Percentiles rank a stretch among this genome's conserved stretches.
Evolutionary conservation across 441 rosid genomes (phyloP).

Genomic region (Pelargonium citronellum): DNA sequence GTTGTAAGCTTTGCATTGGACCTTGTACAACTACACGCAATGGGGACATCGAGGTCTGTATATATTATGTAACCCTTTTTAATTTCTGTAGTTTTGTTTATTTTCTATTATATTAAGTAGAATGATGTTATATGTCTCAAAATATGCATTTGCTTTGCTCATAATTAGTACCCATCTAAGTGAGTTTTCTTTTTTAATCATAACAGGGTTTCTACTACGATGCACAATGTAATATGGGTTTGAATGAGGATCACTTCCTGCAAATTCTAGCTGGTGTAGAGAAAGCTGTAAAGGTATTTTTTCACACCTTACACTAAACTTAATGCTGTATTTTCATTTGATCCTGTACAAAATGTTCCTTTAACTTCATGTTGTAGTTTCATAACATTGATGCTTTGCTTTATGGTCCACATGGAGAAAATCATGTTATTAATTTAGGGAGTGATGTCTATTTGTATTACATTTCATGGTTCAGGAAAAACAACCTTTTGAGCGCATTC

Average conservation of each 20-base stretch:
- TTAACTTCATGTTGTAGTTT: too few species aligned
- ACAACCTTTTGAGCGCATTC: slow-evolving; percentile 96
- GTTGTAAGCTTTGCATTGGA: slow-evolving; percentile 92
- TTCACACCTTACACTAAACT: background rate
- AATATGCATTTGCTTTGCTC: background rate
- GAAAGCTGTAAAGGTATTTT: slow-evolving; percentile 68
- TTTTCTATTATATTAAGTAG: background rate
- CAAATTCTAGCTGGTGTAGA: slow-evolving; percentile 56
- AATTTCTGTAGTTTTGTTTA: background rate
- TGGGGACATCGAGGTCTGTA: slow-evolving; percentile 59
- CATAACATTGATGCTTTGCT: background rate
- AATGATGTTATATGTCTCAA: slow-evolving; percentile 2
- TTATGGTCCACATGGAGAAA: too few species aligned
- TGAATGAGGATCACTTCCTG: slow-evolving; percentile 80
- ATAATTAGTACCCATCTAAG: too few species aligned
- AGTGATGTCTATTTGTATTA: background rate
- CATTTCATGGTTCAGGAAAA: slow-evolving; percentile 48
- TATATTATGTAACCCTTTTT: background rate
- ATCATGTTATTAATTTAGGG: background rate
- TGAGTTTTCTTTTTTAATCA: slow-evolving; percentile 15
- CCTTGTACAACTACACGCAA: slow-evolving; percentile 77
- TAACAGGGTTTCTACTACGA: slow-evolving; percentile 93
- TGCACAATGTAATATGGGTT: slow-evolving; percentile 75
- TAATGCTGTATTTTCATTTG: background rate
- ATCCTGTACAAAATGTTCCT: background rate